Base-by-base conservation (phyloP, 345 rosid species). In the Rhodomyrtus tomentosa region DNA sequence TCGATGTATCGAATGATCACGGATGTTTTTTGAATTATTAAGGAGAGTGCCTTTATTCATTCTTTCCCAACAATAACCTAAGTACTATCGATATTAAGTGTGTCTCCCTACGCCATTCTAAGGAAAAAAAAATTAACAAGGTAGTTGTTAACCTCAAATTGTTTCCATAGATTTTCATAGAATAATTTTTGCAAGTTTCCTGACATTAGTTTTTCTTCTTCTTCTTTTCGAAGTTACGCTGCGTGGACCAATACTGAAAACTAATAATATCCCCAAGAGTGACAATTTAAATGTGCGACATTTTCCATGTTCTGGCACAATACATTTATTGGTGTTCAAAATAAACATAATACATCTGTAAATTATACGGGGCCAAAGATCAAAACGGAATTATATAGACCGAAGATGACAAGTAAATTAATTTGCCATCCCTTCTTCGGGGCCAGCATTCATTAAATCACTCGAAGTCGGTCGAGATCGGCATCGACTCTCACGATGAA, bases 211-310 rank as follows among this genome's bases (percentile, higher is more conserved):
- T 20, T 15, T 59, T 59, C 4, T 10, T 49, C 4, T 50, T 50
- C 14, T 29, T 59, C 6, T 6, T 3, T 0, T 0, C 18, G 1
- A 21, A 53, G 8, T 6, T 53, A 2, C 20, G 55, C 55, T 53
- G 55, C 24, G 55, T 53, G 55, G 24, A 53, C 24, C 55, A 53
- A 18, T 53, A 6, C 9, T 18, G 24, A 20, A 53, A 53, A 20
- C 3, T 18, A 53, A 53, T 53, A 20, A 53, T 20, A 53, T 20
- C 20, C 54, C 8, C 20, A 22, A 62, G 16, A 62, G 10, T 3
- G 40, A 18, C 76, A 68, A 32, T 22, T 32, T 16, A 16, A 4
- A 38, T 68, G 13, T 32, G 74, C 3, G 76, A 36, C 45, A 32
- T 38, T 32, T 68, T 21, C 76, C 76, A 32, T 68, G 36, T 59